phyloP scores from a whole-genome alignment of 768 basidiomycete genomes.

The Boletus pseudopeckii region DNA sequence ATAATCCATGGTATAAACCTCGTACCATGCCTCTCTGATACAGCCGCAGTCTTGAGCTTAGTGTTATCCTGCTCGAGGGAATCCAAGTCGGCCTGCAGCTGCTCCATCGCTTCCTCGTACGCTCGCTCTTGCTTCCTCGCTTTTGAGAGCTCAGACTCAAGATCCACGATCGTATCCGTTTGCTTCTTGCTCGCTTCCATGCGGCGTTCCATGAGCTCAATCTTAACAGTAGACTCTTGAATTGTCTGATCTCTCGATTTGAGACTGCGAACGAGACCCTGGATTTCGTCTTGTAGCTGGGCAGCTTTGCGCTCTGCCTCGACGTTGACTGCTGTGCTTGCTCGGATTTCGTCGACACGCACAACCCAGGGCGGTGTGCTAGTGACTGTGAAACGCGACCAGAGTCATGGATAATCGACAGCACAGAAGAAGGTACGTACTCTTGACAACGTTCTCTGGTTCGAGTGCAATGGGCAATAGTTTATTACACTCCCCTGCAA shows the following conservation, averaged over 20 bases:
- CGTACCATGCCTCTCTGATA: constrained; percentile 70
- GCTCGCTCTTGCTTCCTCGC: constrained; percentile 84
- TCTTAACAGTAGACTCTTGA: constrained; percentile 88
- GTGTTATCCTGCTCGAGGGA: constrained; percentile 82
- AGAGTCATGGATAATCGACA: neutral
- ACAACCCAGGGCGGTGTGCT: constrained; percentile 83
- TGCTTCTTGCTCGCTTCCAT: constrained; percentile 91
- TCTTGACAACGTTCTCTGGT: constrained; percentile 70
- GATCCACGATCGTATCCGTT: constrained; percentile 74
- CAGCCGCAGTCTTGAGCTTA: constrained; percentile 68
- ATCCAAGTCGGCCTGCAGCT: constrained; percentile 86
- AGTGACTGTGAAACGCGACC: constrained; percentile 45
- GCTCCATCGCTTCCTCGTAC: constrained; percentile 92
- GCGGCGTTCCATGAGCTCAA: constrained; percentile 91
- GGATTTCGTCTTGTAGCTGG: constrained; percentile 86
- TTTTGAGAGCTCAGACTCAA: constrained; percentile 78
- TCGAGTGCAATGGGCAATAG: constrained; percentile 73
- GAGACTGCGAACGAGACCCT: constrained; percentile 78
- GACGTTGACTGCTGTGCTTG: constrained; percentile 77
- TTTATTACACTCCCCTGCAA: constrained; percentile 68
- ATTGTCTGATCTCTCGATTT: constrained; percentile 86
- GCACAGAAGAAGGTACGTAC: constrained; percentile 41
- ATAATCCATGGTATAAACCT: neutral
- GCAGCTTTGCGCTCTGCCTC: constrained; percentile 89
- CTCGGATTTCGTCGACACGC: constrained; percentile 79